These are phyloP conservation scores for Cadophora sp. DNA, from an alignment of 2,329 filamentous ascomycete species.

Conservation along the genomic window DNA sequence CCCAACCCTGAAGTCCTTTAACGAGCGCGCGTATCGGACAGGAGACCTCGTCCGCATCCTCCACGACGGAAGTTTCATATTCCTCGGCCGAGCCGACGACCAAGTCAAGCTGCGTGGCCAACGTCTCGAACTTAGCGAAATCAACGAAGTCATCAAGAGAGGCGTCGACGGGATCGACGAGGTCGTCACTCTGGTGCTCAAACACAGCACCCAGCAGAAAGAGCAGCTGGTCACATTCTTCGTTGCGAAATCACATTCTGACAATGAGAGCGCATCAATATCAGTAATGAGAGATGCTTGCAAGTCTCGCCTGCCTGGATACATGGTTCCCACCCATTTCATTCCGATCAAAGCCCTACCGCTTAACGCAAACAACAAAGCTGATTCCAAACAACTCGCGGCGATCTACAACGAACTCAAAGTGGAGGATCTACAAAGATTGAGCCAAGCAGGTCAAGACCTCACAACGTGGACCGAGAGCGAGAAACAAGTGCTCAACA, in stretches of 20 bases:
- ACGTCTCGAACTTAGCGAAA: constrained; percentile 87
- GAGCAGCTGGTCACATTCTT: constrained; percentile 85
- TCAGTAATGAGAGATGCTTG: constrained; percentile 66
- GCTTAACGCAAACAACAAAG: constrained; percentile 88
- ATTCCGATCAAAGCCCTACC: constrained; percentile 75
- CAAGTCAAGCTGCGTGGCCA: constrained; percentile 93
- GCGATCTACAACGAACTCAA: constrained; percentile 68
- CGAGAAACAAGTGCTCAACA: constrained; percentile 56
- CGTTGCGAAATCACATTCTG: constrained; percentile 45
- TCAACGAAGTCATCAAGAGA: constrained; percentile 81
- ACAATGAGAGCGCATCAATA: constrained; percentile 49
- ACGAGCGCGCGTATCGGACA: constrained; percentile 79
- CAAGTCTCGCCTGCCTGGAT: constrained; percentile 72
- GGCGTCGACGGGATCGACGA: constrained; percentile 66
- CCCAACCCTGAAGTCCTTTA: constrained; percentile 63
- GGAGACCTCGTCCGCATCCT: constrained; percentile 86
- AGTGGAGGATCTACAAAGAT: constrained; percentile 62
- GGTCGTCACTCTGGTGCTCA: constrained; percentile 76
- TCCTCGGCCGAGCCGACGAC: constrained; percentile 86
- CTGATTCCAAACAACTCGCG: constrained; percentile 74
- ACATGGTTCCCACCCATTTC: constrained; percentile 92
- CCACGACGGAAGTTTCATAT: constrained; percentile 83
- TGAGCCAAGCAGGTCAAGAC: constrained; percentile 50
- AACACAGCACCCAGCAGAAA: constrained; percentile 74
- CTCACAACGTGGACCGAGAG: constrained; percentile 45